phyloP scores from a whole-genome alignment of 164 flowering plant species.

The Saururus chinensis region DNA sequence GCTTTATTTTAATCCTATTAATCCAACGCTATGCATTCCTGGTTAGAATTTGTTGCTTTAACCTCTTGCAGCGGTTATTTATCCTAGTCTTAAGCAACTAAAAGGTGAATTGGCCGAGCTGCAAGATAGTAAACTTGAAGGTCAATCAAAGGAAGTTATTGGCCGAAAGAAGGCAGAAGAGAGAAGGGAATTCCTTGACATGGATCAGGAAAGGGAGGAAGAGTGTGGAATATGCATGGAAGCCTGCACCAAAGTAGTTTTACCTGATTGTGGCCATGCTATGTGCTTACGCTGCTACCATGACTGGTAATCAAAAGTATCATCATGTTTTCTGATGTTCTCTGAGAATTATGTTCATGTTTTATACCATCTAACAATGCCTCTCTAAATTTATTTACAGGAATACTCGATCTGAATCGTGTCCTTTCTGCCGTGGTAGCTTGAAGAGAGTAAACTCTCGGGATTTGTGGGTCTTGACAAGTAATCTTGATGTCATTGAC shows the following conservation, averaged over 20 bases:
- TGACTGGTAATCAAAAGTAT: constrained; percentile 46
- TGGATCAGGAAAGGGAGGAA: constrained; percentile 67
- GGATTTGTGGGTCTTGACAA: constrained; percentile 74
- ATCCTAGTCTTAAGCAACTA: constrained; percentile 76
- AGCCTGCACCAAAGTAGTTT: constrained; percentile 68
- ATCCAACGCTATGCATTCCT: neutral
- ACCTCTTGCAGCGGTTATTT: constrained; percentile 50
- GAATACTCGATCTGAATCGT: constrained; percentile 63
- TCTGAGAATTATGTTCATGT: neutral
- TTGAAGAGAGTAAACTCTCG: constrained; percentile 43
- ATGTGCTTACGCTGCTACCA: constrained; percentile 92
- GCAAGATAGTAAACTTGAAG: constrained; percentile 18
- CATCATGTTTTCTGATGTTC: neutral
- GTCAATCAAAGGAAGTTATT: constrained; percentile 10
- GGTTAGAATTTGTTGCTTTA: neutral
- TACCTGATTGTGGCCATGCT: constrained; percentile 85
- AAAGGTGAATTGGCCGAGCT: constrained; percentile 38
- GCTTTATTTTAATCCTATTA: neutral
- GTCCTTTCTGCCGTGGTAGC: constrained; percentile 85
- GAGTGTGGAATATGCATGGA: constrained; percentile 92
- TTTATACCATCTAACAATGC: neutral
- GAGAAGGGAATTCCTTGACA: constrained; percentile 16
- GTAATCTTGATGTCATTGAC: constrained; percentile 57
- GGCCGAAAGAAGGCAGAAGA: constrained; percentile 31
- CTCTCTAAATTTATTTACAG: constrained; percentile 23